Base-by-base conservation (phyloP, 371 early-diverging fungal genomes). In the Encephalitozoon hellem region DNA sequence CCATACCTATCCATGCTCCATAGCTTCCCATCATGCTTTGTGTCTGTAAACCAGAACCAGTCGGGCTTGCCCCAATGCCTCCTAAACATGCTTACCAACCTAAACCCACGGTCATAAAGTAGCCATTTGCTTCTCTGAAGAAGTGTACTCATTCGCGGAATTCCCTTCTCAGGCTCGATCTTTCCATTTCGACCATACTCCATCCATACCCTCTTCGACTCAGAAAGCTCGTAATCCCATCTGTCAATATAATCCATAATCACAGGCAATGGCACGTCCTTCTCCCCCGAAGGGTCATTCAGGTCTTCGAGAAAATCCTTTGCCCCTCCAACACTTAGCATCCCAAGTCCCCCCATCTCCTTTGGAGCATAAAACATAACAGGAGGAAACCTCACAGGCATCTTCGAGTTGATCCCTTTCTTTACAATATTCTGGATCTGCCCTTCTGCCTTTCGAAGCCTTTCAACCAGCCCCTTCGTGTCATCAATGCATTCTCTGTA, bases 41-140 rank as follows among this genome's bases (percentile, higher is more conserved):
- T n/a, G 43, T 23, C 30, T 6, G 51, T 72, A 67, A 49, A 72
- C 47, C 28, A 42, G 45, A 67, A 72, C 38, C 38, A 51, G 23
- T 76, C 71, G 42, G 49, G 53, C 23, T 76, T 76, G 80, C 90
- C 88, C 1, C 94, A 95, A 82, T 92, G 95, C 85, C 92, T 93
- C 87, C 94, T 97, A 86, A 92, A 96, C 76, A 94, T 93, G 11
- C 91, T 91, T 64, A 95, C 88, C 32, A 96, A 90, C 79, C 96
- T 90, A 94, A 94, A 97, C 51, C 95, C 96, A 88, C 94, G 94
- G 83, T 97, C 97, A 82, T 95, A 97, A 34, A 94, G 94, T 54
- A 94, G 85, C 4, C 94, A 94, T 38, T 94, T 88, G 84, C 96
- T 96, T 88, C 93, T 93, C 45, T 86, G 87, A 82, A 87, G 86